Base-by-base conservation (phyloP, 2,329 filamentous ascomycete genomes). In the Microcyclospora tardicrescens region DNA sequence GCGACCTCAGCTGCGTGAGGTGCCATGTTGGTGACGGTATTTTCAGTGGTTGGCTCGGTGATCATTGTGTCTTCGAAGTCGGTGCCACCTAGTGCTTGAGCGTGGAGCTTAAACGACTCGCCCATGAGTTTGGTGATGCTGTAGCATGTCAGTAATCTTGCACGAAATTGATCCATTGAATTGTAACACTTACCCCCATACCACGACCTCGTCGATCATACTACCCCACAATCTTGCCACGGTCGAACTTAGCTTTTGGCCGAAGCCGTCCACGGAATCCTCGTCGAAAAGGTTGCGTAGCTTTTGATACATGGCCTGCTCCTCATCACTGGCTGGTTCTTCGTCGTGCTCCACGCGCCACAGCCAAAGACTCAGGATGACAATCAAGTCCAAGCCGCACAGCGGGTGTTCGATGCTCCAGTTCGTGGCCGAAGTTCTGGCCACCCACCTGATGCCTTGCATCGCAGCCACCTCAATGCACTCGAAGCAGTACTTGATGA, bases 311-410 rank as follows among this genome's bases (percentile, higher is more conserved):
- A 93, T 93, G 62, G 69, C 72, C 53, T 82, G 65, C 63, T 94
- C 85, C 56, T 93, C 85, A 50, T 83, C 80, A 24, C 78, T 84
- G 28, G 84, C 82, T 16, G 81, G 79, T 67, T 96, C 89, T 49
- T 93, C 87, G 69, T 98, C 91, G 68, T 96, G 87, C 81, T 98
- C 91, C 70, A 98, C 81, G 66, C 87, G 86, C 70, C 95, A 96
- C 54, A 98, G 80, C 91, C 91, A 98, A 51, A 96, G 72, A 56
- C 85, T 95, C 52, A 98, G 79, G 53, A 95, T 91, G 61, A 96
- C 91, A 77, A 98, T 94, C 50, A 96, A 73, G 62, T 98, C 91
- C 67, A 98, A 77, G 46, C 89, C 89, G 57, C 87, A 95, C 42
- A 98, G 78, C 37, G 91, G 87, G 61, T 98, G 89, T 67, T 98